Percentiles rank a stretch among this genome's conserved stretches.
Evolutionary conservation across 805 yeast genomes (phyloP).

Genomic region (Clavispora fructus): DNA sequence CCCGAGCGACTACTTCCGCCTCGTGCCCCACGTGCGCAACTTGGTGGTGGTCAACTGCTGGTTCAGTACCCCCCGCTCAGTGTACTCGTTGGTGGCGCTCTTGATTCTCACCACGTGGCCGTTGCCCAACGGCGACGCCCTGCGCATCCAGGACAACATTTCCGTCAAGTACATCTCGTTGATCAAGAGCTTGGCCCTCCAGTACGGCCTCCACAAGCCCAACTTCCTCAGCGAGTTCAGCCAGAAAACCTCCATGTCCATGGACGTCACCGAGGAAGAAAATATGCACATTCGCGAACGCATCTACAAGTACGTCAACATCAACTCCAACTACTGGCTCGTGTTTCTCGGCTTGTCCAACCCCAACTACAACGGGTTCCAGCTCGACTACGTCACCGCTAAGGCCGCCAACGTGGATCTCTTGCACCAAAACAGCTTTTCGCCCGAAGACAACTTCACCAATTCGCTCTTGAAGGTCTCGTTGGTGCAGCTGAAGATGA

Average conservation of each 20-base stretch:
- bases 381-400: constrained; percentile 34
- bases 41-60: constrained; percentile 40
- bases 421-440: constrained; percentile 8
- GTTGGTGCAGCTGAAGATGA: constrained; percentile 34
- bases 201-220: constrained; percentile 38
- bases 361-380: constrained; percentile 19
- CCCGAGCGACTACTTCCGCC: constrained; percentile 16
- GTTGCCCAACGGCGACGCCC: constrained; percentile 24
- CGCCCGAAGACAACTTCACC: constrained; percentile 16
- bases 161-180: constrained; percentile 33
- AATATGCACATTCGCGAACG: constrained; percentile 34
- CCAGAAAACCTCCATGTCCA: constrained; percentile 23
- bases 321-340: constrained; percentile 41
- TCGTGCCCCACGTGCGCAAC: constrained; percentile 29
- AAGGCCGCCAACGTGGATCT: constrained; percentile 27
- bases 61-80: constrained; percentile 41
- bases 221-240: constrained; percentile 39
- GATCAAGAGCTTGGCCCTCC: constrained; percentile 35
- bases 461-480: constrained; percentile 26
- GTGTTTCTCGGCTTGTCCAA: constrained; percentile 34
- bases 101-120: constrained; percentile 44
- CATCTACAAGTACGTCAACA: constrained; percentile 37
- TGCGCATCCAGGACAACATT: constrained; percentile 25
- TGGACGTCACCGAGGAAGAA: constrained; percentile 23
- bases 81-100: constrained; percentile 33